Evolutionary conservation across 2,329 filamentous ascomycete species (phyloP).

Genomic region (Fusarium paranaense): DNA sequence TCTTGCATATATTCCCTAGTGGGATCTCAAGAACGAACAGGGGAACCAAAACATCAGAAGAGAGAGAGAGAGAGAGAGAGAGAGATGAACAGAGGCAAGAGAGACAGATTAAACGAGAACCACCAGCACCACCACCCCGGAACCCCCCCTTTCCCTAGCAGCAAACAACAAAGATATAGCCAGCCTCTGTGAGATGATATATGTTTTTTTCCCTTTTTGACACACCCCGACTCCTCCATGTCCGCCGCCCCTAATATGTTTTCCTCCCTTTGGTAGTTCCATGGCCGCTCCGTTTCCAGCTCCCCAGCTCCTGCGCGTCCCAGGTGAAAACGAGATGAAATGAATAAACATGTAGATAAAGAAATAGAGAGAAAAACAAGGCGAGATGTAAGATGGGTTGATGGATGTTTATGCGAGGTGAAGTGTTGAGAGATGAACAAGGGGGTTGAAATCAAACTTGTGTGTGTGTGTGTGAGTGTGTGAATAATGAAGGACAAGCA

Average conservation of each 20-base stretch:
- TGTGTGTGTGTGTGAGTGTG: background rate
- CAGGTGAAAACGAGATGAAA: constrained; percentile 36
- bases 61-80: background rate
- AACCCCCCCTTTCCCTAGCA: background rate
- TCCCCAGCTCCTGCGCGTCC: constrained; percentile 44
- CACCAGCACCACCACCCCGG: constrained; percentile 19
- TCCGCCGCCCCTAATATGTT: constrained; percentile 31
- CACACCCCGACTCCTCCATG: constrained; percentile 46
- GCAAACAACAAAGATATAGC: constrained; percentile 38
- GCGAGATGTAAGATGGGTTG: constrained; percentile 5
- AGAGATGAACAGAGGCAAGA: background rate
- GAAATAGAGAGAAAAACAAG: constrained; percentile 30
- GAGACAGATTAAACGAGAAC: constrained; percentile 19
- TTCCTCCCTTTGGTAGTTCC: constrained; percentile 18
- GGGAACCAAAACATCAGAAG: background rate
- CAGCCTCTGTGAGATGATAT: constrained; percentile 34
- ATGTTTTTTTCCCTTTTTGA: constrained; percentile 35
- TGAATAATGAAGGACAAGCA: constrained; percentile 8
- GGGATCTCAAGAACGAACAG: background rate
- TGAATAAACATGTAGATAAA: constrained; percentile 32
- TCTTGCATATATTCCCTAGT: constrained; percentile 4
- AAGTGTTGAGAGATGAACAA: constrained; percentile 23
- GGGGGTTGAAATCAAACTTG: constrained; percentile 17
- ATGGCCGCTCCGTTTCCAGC: constrained; percentile 40
- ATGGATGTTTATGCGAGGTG: constrained; percentile 10